Evolutionary conservation across 208 protist species (phyloP).

Genomic region (Trypanosoma mega): DNA sequence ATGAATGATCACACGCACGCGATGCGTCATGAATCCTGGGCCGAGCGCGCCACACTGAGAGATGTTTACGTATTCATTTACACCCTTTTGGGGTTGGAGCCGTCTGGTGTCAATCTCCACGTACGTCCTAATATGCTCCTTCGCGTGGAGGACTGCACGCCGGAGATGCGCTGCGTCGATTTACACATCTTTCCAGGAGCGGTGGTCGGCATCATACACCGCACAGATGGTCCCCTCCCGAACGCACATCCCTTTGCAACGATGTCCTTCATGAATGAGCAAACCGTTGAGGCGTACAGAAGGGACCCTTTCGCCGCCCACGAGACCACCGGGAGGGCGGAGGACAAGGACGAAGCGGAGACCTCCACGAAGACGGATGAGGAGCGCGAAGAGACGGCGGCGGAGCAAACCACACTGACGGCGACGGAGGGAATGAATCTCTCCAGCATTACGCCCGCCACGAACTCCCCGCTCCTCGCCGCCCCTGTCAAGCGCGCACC

Average conservation of each 20-base stretch:
- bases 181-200: slow-evolving; percentile 37
- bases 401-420: neutral
- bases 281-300: too few species aligned
- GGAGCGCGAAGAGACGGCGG: too few species aligned
- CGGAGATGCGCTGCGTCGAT: slow-evolving; percentile 26
- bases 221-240: neutral
- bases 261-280: too few species aligned
- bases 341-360: too few species aligned
- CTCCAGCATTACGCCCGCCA: neutral
- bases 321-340: too few species aligned
- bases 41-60: slow-evolving; percentile 20
- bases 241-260: too few species aligned
- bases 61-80: slow-evolving; percentile 42
- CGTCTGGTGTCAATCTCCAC: slow-evolving; percentile 10
- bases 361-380: too few species aligned
- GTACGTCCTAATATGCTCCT: neutral
- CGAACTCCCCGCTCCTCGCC: neutral
- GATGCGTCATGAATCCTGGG: slow-evolving; percentile 38
- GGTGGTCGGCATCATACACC: slow-evolving; percentile 24
- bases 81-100: slow-evolving; percentile 15
- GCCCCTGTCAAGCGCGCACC: neutral
- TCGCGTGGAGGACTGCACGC: slow-evolving; percentile 1
- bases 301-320: too few species aligned
- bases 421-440: neutral
- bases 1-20: slow-evolving; percentile 32